Evolutionary conservation across 2,329 filamentous ascomycete species (phyloP).

Genomic region (Basipetospora chlamydospora): DNA sequence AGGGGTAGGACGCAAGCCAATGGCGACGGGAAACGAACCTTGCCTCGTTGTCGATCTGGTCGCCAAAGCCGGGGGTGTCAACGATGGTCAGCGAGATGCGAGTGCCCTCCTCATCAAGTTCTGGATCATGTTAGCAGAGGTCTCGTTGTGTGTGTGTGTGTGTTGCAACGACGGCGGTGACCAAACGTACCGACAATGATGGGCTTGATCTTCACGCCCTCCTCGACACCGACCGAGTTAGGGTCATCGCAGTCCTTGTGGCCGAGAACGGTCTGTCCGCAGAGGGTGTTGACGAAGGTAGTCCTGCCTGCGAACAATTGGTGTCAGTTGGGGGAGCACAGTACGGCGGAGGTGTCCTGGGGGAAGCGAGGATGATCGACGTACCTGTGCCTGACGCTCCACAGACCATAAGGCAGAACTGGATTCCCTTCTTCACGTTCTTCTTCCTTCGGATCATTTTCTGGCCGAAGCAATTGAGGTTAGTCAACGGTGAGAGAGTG

Average conservation of each 20-base stretch:
- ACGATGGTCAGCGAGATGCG: conserved; percentile 97
- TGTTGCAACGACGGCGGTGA: conserved; percentile 34
- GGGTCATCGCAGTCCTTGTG: conserved; percentile 92
- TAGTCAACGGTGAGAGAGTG: conserved; percentile 5
- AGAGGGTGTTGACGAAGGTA: conserved; percentile 98
- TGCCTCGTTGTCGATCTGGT: conserved; percentile 98
- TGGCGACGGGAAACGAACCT: conserved; percentile 43
- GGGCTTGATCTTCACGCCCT: conserved; percentile 96
- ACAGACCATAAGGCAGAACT: conserved; percentile 99
- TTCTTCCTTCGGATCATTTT: conserved; percentile 99
- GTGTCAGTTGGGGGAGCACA: not conserved
- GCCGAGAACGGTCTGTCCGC: conserved; percentile 79
- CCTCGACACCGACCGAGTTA: conserved; percentile 76
- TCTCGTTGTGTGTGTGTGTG: too few relatives aligned
- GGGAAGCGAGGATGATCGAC: conserved; percentile 17
- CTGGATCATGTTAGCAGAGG: conserved; percentile 29
- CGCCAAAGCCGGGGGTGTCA: conserved; percentile 94
- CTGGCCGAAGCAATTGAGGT: conserved; percentile 26
- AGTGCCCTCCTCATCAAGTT: conserved; percentile 95
- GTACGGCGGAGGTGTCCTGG: not conserved
- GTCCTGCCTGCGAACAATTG: conserved; percentile 56
- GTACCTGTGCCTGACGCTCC: conserved; percentile 96
- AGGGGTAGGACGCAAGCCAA: too few relatives aligned
- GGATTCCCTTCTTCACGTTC: conserved; percentile 99
- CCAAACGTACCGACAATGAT: conserved; percentile 68